Conservation (phyloP, 2,329 filamentous ascomycete genomes). For the Talaromyces rugulosus region DNA sequence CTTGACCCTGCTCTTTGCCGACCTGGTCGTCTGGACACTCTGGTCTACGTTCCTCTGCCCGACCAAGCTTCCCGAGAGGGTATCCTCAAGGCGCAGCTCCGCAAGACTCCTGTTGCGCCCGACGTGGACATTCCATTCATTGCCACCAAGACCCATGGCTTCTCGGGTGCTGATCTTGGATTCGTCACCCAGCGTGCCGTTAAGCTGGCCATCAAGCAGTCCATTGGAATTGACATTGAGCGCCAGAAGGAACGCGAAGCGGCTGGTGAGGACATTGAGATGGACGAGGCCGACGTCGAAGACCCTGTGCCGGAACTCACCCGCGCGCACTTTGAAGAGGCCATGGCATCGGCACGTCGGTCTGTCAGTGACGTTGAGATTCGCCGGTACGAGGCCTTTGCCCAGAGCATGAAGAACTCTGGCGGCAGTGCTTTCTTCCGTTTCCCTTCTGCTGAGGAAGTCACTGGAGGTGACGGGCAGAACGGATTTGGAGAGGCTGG, state of each 20-base stretch:
- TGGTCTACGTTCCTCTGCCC: constrained; percentile 96
- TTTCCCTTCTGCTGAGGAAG: constrained; percentile 68
- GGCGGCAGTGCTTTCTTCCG: constrained; percentile 97
- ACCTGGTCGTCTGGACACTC: constrained; percentile 95
- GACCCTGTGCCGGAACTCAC: constrained; percentile 95
- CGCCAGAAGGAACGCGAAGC: constrained; percentile 85
- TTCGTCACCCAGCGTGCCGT: constrained; percentile 98
- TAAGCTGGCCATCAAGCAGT: constrained; percentile 99
- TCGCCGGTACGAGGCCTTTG: constrained; percentile 95
- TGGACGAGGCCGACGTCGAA: constrained; percentile 69
- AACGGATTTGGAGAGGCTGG: constrained; percentile 75
- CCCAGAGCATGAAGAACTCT: constrained; percentile 98
- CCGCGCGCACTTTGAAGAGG: constrained; percentile 96
- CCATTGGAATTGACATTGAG: constrained; percentile 84
- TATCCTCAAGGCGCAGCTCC: constrained; percentile 92
- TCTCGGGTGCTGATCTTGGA: constrained; percentile 98
- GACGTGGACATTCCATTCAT: constrained; percentile 91
- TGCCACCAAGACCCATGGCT: constrained; percentile 94
- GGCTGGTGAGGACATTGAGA: constrained; percentile 67
- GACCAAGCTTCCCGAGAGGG: constrained; percentile 83
- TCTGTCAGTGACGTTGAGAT: constrained; percentile 98
- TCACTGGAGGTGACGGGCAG: constrained; percentile 45
- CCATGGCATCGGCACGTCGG: constrained; percentile 88
- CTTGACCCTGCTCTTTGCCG: constrained; percentile 96
- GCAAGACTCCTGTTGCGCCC: constrained; percentile 87